Conservation (phyloP, 2,329 filamentous ascomycete genomes). For the Lomentospora prolificans region DNA sequence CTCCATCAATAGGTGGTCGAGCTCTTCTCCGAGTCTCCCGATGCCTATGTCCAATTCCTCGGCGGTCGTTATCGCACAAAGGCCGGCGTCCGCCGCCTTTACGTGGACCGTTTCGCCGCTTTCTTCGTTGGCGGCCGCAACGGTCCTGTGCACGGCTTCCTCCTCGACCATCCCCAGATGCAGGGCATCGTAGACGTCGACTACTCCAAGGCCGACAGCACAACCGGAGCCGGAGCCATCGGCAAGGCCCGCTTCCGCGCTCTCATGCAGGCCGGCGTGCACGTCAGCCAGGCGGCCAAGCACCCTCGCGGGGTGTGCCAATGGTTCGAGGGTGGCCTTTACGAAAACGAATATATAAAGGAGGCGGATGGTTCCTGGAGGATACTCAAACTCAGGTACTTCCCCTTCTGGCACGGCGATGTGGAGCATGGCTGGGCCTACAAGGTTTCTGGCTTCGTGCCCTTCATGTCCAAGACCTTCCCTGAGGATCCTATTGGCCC, state of each 20-base stretch:
- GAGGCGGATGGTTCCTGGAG: constrained; percentile 33
- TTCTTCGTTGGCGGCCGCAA: constrained; percentile 42
- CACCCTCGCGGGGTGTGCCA: constrained; percentile 43
- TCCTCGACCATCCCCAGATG: constrained; percentile 48
- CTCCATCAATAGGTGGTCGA: constrained; percentile 26
- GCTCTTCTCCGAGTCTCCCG: constrained; percentile 41
- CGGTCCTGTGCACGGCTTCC: constrained; percentile 43
- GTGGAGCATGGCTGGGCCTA: constrained; percentile 43
- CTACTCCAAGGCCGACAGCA: constrained; percentile 25
- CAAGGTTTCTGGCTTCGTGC: constrained; percentile 43
- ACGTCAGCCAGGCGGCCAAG: constrained; percentile 36
- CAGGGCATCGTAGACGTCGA: constrained; percentile 45
- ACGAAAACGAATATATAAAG: constrained; percentile 51
- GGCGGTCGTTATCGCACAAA: constrained; percentile 43
- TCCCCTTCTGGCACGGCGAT: constrained; percentile 47
- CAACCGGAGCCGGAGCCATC: constrained; percentile 12
- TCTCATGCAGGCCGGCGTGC: constrained; percentile 45
- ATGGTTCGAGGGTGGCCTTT: constrained; percentile 50
- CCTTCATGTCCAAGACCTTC: constrained; percentile 35
- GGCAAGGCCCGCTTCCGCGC: constrained; percentile 42
- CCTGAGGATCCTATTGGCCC: constrained; percentile 41
- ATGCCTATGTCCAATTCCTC: constrained; percentile 46
- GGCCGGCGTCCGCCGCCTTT: constrained; percentile 39
- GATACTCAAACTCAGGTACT: constrained; percentile 43
- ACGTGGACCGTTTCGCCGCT: constrained; percentile 39